A percentile compares a stretch with the other conserved stretches of the same genome.
These are phyloP conservation scores for Phytophthora sp. DNA, from an alignment of 352 stramenopile genomes.

Conservation along the genomic window DNA sequence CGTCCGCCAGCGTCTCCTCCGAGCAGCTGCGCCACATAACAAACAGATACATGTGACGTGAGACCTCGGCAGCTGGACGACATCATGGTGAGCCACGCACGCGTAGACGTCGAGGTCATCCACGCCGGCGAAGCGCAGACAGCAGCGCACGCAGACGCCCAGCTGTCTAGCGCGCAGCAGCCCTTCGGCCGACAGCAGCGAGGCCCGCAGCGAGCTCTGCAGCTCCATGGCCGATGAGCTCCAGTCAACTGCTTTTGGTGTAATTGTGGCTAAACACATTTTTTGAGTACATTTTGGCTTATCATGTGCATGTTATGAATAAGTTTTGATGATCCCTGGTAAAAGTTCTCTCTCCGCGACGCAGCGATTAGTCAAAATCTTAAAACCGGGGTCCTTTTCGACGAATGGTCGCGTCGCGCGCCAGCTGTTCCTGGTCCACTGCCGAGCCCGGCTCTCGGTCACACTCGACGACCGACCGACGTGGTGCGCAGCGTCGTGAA, in stretches of 20 bases:
- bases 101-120: conserved; percentile 54
- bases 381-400: background rate
- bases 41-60: conserved; percentile 1
- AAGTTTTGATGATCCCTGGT: no score
- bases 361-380: conserved; percentile 30
- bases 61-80: conserved; percentile 13
- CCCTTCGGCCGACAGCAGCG: conserved; percentile 38
- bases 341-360: conserved; percentile 2
- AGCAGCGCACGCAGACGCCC: conserved; percentile 71
- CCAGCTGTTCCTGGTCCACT: conserved; percentile 16
- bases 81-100: no score
- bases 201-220: conserved; percentile 14
- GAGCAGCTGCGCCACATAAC: conserved; percentile 20
- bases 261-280: no score
- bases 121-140: conserved; percentile 63
- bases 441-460: conserved; percentile 18
- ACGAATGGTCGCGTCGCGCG: conserved; percentile 16
- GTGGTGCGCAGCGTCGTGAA: conserved; percentile 27
- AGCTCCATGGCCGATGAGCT: conserved; percentile 32
- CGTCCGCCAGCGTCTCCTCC: conserved; percentile 36
- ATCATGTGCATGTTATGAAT: no score
- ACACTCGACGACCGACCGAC: conserved; percentile 33
- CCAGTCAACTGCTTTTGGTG: no score
- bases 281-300: no score
- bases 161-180: conserved; percentile 17